Percentiles rank a stretch among this genome's conserved stretches.
Evolutionary conservation across 1,284 basidiomycete species (phyloP).

Genomic region (Cutaneotrichosporon mucoides): DNA sequence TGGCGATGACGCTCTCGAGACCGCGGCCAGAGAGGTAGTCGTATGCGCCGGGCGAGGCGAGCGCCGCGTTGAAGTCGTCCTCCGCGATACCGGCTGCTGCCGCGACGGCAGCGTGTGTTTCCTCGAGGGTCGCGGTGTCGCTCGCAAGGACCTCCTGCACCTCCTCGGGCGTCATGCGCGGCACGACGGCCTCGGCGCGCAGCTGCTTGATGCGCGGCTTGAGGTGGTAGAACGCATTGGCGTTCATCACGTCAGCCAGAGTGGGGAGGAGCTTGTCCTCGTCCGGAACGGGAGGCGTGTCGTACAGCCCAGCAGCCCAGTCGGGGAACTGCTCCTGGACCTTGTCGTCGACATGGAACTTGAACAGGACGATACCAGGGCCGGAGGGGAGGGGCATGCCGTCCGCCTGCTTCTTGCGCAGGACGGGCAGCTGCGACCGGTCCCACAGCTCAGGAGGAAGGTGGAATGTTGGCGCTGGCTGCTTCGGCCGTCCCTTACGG

Average conservation of each 20-base stretch:
- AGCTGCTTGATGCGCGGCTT: constrained; percentile 24
- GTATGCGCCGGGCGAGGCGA: constrained; percentile 17
- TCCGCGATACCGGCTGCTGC: constrained; percentile 4
- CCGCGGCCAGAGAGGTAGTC: constrained; percentile 14
- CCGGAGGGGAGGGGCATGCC: constrained; percentile 36
- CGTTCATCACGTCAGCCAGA: constrained; percentile 34
- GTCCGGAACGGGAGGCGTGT: constrained; percentile 42
- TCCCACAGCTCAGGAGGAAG: constrained; percentile 42
- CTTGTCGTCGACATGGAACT: constrained; percentile 42
- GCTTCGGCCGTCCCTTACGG: constrained; percentile 43
- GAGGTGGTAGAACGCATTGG: constrained; percentile 26
- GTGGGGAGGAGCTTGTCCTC: constrained; percentile 30
- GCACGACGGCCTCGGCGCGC: constrained; percentile 16
- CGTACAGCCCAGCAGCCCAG: constrained; percentile 44
- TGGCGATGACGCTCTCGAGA: constrained; percentile 21
- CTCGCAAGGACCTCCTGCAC: constrained; percentile 27
- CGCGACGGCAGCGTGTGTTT: constrained; percentile 8
- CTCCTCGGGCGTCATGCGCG: constrained; percentile 22
- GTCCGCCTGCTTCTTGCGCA: constrained; percentile 35
- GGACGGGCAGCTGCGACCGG: constrained; percentile 26
- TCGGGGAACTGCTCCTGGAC: constrained; percentile 36
- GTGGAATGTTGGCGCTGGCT: constrained; percentile 43
- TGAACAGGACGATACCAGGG: constrained; percentile 40
- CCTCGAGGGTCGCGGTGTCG: constrained; percentile 7
- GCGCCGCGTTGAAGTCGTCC: constrained; percentile 15